Evolutionary conservation across 805 yeast genomes (phyloP), one percentile per base, ranked within the genome.

Genomic region (Kockiozyma suomiensis): DNA sequence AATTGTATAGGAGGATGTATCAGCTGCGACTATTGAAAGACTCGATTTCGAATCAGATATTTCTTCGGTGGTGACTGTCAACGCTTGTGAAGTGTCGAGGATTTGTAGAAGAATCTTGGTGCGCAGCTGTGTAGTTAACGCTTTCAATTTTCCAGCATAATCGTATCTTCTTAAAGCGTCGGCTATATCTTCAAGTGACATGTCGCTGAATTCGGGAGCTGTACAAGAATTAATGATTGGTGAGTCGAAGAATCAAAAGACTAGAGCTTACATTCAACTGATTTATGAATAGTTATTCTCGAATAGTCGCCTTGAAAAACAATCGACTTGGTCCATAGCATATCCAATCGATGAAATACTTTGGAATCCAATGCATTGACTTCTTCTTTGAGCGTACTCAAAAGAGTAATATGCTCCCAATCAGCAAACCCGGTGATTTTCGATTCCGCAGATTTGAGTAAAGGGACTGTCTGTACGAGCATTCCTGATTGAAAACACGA

Each of bases 321-420:
- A 25, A 61, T 33, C 12, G 56, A 46, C 37, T 43, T 19, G 2
- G 40, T 25, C 66, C 66, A 62, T 32, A 58, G 21, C 28, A 26
- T 12, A 53, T 62, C 65, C 45, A 62, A 40, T 12, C 26, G 23
- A 17, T 46, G 50, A 33, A 62, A 60, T 1, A 62, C 64, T 15
- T 50, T 43, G 5, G 66, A 19, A 50, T 50, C 48, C n/a, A 62
- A 6, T 21, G 56, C 28, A 37, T 52, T 60, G n/a, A 62, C 64
- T 23, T 62, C 66, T 40, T 59, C 66, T 10, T 62, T 59, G 17
- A 62, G 38, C 6, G 48, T 41, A 26, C 64, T 48, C 17, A 62
- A 52, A 25, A 59, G 17, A 23, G 49, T 35, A 10, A 59, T 42
- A 26, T 48, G 54, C 28, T 62, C 59, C 66, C 66, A 62, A 26